Evolutionary conservation across 179 eudicot species (phyloP), one percentile per base, ranked within the genome.

Genomic region (Gypsophila paniculata): DNA sequence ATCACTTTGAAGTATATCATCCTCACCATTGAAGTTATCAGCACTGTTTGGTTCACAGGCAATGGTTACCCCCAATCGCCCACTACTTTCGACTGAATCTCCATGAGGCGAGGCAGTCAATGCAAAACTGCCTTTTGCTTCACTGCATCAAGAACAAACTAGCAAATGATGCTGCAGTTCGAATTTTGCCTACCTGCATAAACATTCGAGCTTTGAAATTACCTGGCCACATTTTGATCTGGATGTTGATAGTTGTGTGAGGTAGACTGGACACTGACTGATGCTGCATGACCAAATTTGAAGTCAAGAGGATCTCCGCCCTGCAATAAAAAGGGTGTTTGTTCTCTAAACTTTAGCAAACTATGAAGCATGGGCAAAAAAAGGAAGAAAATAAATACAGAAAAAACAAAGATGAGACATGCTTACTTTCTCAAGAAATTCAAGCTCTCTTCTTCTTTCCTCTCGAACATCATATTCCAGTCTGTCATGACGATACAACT

Each of bases 21-120:
- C 85, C 57, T 88, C 96, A 73, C 88, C 91, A 78, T 88, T 92
- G 77, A 95, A 89, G 84, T 93, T 95, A 88, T 95, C 99, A 80
- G 98, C 99, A 87, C 88, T 87, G 65, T 90, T 89, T 14, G 93
- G 96, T 78, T 95, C 99, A 81, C 86, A 75, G 14, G 73, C 75
- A 29, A 81, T 74, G 76, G 81, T 75, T 70, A 77, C 82, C 74
- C 86, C 92, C 69, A 78, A 84, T 80, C 96, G 84, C 70, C 97
- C 97, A 87, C 93, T 89, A 78, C 99, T 95, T 75, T 90, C 98
- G 46, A 93, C 91, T 64, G 99, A 93, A 85, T 95, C 99, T 76
- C 99, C 97, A 77, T 68, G 92, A 77, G 97, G 89, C 44, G 99
- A 95, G 70, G 93, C 87, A 80, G 97, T 79, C 74, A 85, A 71